phyloP scores from a whole-genome alignment of 306 rosid genomes.

The Chamaecrista fasciculata region DNA sequence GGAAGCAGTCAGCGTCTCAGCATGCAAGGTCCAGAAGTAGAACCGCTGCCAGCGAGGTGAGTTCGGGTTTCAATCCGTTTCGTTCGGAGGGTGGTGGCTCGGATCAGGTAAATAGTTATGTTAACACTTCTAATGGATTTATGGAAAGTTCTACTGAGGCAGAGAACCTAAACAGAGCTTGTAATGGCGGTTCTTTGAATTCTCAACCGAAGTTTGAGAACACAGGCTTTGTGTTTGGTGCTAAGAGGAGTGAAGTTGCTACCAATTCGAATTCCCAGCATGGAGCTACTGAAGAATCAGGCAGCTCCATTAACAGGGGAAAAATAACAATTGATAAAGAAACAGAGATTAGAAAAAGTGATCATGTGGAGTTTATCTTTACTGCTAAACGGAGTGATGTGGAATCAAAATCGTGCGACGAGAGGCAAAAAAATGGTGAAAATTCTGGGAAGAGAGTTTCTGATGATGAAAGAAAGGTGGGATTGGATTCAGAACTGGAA shows the following conservation, averaged over 20 bases:
- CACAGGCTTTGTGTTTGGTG: conserved; percentile 43
- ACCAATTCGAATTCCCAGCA: conserved; percentile 31
- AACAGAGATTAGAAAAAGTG: conserved; percentile 28
- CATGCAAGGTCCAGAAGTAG: conserved; percentile 41
- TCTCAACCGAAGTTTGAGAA: not conserved
- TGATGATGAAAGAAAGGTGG: conserved; percentile 25
- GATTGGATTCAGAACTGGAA: conserved; percentile 20
- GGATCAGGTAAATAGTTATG: conserved; percentile 37
- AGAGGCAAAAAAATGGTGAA: conserved; percentile 14
- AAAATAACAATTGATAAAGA: conserved; percentile 19
- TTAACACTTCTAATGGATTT: conserved; percentile 17
- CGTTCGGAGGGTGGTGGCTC: conserved; percentile 5
- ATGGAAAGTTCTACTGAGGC: conserved; percentile 5
- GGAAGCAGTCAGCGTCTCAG: conserved; percentile 64
- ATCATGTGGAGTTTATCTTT: conserved; percentile 42
- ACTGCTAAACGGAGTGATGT: conserved; percentile 28
- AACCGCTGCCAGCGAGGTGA: conserved; percentile 27
- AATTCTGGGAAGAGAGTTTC: conserved; percentile 15
- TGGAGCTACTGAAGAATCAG: conserved; percentile 16
- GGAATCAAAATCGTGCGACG: conserved; percentile 19
- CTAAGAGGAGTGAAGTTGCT: conserved; percentile 25
- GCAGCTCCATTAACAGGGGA: not conserved
- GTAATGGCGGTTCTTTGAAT: conserved; percentile 13
- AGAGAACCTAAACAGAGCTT: conserved; percentile 18
- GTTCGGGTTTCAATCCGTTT: conserved; percentile 48